Evolutionary conservation across 108 stramenopile genomes (phyloP), one percentile per base, ranked within the genome.

Genomic region (Cyclostephanos tholiformis): DNA sequence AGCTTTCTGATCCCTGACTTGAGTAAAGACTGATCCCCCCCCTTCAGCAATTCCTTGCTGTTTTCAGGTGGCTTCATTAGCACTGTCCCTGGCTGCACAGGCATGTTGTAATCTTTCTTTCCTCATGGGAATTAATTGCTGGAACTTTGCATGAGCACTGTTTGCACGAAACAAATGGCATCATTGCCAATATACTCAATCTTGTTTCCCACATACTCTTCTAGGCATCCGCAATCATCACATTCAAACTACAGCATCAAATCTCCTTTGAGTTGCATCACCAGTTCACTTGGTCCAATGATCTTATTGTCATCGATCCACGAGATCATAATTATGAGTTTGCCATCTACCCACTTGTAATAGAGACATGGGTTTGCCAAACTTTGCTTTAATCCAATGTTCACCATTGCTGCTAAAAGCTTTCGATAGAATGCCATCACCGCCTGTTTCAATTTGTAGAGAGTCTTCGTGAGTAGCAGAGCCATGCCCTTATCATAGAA

Each of bases 121-220:
- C 35, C 29, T 39, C 84, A 61, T 83, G 67, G 56, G 36, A 78
- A 77, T 51, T 74, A 65, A 30, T 83, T 77, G 0, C 46, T 49
- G 16, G 79, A 66, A 23, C 71, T 80, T 29, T 86, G 82, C 1
- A 86, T 35, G 26, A 80, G 32, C 2, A 86, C 85, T 51, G 82
- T 79, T 73, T 86, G 85, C 14, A 76, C 77, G n/a, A 86, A 22
- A 23, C 72, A 72, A 25, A 83, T 14, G 16, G 17, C 48, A 0
- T 36, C 55, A 13, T 52, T 23, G 9, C 38, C 25, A 10, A 66
- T 48, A 25, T 16, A 73, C 6, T 77, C 71, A 6, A 83, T 64
- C 30, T 83, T 75, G 58, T 70, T 67, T 6, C 85, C 82, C 9
- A 86, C 82, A 58, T 86, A 83, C 43, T 81, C 82, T 20, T 38